A percentile compares a stretch with the other conserved stretches of the same genome.
These are phyloP conservation scores for Chaetomium olivaceum DNA, from an alignment of 2,329 filamentous ascomycete genomes.

Conservation along the genomic window DNA sequence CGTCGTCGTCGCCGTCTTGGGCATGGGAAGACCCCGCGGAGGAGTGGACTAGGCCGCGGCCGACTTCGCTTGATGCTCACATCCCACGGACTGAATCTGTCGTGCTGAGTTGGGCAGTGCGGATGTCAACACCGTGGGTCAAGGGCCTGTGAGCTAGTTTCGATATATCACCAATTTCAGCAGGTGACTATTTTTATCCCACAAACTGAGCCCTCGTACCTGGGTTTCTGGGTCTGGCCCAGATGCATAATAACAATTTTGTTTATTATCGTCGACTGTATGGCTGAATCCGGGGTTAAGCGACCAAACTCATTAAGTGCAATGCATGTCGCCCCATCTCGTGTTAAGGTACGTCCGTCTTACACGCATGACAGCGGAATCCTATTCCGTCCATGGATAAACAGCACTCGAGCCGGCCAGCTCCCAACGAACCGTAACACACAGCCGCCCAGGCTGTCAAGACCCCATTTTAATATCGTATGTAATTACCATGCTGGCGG, in stretches of 20 bases:
- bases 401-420: not conserved
- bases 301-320: slow-evolving; percentile 10
- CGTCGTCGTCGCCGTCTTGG: not conserved
- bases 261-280: slow-evolving; percentile 6
- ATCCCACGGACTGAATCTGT: not conserved
- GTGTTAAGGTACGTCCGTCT: not conserved
- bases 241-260: not conserved
- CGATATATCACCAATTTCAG: slow-evolving; percentile 14
- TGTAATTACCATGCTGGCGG: slow-evolving; percentile 5
- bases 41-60: no score
- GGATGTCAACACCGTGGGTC: slow-evolving; percentile 16
- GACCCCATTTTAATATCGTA: slow-evolving; percentile 12
- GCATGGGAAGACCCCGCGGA: not conserved
- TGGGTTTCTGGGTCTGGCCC: slow-evolving; percentile 11
- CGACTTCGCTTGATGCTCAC: not conserved
- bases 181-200: slow-evolving; percentile 18
- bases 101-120: slow-evolving; percentile 14
- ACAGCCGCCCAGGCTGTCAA: slow-evolving; percentile 5
- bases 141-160: slow-evolving; percentile 9
- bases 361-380: slow-evolving; percentile 11
- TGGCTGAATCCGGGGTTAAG: slow-evolving; percentile 9
- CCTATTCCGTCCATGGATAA: slow-evolving; percentile 9
- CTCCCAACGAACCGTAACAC: not conserved
- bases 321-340: slow-evolving; percentile 2
- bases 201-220: slow-evolving; percentile 4